Conservation (phyloP, 306 rosid species). For the Heteromeles arbutifolia region DNA sequence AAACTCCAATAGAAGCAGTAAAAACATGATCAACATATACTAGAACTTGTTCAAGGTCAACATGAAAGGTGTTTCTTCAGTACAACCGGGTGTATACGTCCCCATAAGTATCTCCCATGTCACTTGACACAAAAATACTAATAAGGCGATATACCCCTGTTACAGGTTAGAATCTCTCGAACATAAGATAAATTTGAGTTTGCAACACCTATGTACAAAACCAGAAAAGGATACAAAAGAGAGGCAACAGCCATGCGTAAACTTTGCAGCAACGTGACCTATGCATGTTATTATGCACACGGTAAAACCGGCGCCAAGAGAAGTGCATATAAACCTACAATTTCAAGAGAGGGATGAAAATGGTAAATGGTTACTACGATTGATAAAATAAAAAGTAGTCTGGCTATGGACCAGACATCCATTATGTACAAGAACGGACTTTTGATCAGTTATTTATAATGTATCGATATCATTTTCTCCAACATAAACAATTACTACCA, state of each 20-base stretch:
- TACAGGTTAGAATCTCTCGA: background rate
- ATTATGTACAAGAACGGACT: too few species aligned
- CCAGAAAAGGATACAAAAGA: slow-evolving; percentile 35
- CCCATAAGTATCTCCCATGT: too few species aligned
- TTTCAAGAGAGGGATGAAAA: background rate
- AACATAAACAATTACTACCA: background rate
- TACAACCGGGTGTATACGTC: background rate
- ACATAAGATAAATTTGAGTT: background rate
- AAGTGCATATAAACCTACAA: slow-evolving; percentile 28
- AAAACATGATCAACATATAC: slow-evolving; percentile 22
- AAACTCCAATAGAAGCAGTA: slow-evolving; percentile 32
- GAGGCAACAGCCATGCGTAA: slow-evolving; percentile 27
- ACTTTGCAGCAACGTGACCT: slow-evolving; percentile 31
- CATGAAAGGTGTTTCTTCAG: background rate
- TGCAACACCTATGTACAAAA: background rate
- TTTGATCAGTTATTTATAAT: too few species aligned
- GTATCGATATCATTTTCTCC: too few species aligned
- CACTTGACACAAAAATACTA: background rate
- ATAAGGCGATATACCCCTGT: background rate
- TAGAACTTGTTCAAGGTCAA: slow-evolving; percentile 27
- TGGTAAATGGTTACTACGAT: background rate
- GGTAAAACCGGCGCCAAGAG: slow-evolving; percentile 23
- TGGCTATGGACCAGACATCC: too few species aligned
- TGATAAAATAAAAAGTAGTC: background rate
- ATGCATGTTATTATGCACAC: slow-evolving; percentile 22